Base-by-base conservation (phyloP, 2,329 filamentous ascomycete genomes). In the Aspergillus ochraceoroseus region DNA sequence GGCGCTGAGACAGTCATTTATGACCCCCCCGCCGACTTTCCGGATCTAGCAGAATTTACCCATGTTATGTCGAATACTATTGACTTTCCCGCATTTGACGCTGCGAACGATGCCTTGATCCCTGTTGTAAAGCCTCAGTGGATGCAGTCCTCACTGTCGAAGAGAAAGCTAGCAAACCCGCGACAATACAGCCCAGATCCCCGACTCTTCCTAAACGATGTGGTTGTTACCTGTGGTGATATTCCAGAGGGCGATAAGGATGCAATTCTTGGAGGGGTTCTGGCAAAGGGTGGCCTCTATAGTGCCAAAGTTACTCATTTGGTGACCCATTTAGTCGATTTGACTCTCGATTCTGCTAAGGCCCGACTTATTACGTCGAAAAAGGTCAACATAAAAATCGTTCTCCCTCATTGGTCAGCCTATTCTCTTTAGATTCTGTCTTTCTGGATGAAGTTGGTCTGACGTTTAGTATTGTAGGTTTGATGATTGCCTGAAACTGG, bases 401-500 rank as follows among this genome's bases (percentile, higher is more conserved):
- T 98, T 12, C 72, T 98, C 37, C 92, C 92, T 25, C 92, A 96
- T 60, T 96, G 92, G 87, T 88, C 68, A 56, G 46, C 2, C 4
- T 18, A 7, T 12, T 27, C 3, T 11, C 11, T 18, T 6, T 37
- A 11, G 38, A 4, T 2, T n/a, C 12, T 26, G 20, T 26, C 18
- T 6, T 9, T 17, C 29, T 18, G 15, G 19, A 9, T 9, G 12
- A 32, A 25, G 29, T 29, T 46, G 34, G 55, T 66, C 48, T 33
- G 15, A 48, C 45, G 8, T 29, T 25, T 20, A 14, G 2, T 13
- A 15, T 28, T 27, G 18, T 47, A 89, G 85, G 88, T 95, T 98
- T 59, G 90, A 96, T 54, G 90, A 95, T 61, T 98, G 92, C 65
- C 77, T 98, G 52, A 92, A 86, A 64, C 78, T 98, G 18, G 89